These are phyloP conservation scores for Pulicaria dysenterica DNA, from an alignment of 129 eudicot genomes.

Conservation along the genomic window DNA sequence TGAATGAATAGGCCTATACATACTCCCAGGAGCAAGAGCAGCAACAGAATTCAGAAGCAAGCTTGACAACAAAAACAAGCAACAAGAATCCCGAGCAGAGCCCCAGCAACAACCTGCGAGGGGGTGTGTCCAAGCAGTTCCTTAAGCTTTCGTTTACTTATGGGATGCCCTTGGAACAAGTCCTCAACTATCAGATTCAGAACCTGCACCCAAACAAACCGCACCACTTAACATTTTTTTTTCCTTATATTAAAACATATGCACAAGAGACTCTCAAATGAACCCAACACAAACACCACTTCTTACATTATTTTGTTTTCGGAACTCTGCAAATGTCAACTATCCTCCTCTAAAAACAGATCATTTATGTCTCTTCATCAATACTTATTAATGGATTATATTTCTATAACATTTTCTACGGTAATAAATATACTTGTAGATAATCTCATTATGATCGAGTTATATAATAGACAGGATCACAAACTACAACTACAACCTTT, in stretches of 20 bases:
- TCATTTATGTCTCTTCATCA: not conserved
- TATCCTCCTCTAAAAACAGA: not conserved
- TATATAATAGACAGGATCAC: not conserved
- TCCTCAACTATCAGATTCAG: conserved; percentile 86
- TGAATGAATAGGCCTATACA: not conserved
- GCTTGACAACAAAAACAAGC: conserved; percentile 75
- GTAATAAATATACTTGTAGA: no score
- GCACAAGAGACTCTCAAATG: not conserved
- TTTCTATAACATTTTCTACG: not conserved
- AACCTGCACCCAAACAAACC: conserved; percentile 46
- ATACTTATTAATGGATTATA: not conserved
- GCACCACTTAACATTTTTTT: not conserved
- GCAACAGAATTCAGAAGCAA: conserved; percentile 28
- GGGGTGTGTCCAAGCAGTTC: conserved; percentile 96
- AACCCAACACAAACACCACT: not conserved
- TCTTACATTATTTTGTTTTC: no score
- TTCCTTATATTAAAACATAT: not conserved
- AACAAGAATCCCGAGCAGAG: conserved; percentile 73
- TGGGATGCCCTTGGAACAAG: conserved; percentile 91
- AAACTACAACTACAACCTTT: not conserved
- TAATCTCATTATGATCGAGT: no score
- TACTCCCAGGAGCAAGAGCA: not conserved
- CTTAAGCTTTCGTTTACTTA: conserved; percentile 91
- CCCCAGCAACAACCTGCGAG: conserved; percentile 86
- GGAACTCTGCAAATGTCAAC: not conserved